A percentile compares a stretch with the other conserved stretches of the same genome.
Evolutionary conservation across 2,329 filamentous ascomycete species (phyloP).

Genomic region (Exophiala calicioides): DNA sequence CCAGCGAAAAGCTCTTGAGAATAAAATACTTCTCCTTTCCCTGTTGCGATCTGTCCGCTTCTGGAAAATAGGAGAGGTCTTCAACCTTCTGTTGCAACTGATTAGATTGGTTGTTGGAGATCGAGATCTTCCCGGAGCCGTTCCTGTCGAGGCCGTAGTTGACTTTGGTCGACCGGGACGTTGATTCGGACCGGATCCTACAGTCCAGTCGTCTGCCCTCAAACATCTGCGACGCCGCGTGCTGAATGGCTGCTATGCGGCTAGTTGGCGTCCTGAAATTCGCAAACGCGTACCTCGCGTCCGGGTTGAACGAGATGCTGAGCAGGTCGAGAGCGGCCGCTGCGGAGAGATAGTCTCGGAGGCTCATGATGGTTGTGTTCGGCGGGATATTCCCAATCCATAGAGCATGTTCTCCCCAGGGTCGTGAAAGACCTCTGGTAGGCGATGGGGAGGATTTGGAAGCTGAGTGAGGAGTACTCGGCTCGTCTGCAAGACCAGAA

Average conservation of each 20-base stretch:
- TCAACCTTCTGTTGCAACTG: constrained; percentile 13
- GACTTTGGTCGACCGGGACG: constrained; percentile 23
- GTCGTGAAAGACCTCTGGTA: not conserved
- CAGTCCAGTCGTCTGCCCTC: constrained; percentile 23
- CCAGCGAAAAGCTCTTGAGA: constrained; percentile 21
- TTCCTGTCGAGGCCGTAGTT: constrained; percentile 17
- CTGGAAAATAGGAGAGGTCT: constrained; percentile 19
- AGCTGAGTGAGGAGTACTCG: too few relatives aligned
- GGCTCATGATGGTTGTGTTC: constrained; percentile 19
- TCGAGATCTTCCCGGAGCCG: constrained; percentile 6
- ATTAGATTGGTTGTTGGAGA: constrained; percentile 4
- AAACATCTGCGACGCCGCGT: constrained; percentile 17
- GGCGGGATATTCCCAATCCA: constrained; percentile 27
- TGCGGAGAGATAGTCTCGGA: constrained; percentile 21
- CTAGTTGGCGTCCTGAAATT: constrained; percentile 19
- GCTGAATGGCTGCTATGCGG: constrained; percentile 16
- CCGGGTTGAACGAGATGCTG: constrained; percentile 24
- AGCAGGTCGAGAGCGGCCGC: constrained; percentile 11
- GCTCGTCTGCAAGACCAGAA: too few relatives aligned
- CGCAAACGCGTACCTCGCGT: constrained; percentile 24
- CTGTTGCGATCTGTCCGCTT: constrained; percentile 13
- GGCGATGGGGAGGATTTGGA: not conserved
- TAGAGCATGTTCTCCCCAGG: constrained; percentile 18
- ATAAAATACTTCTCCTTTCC: constrained; percentile 24
- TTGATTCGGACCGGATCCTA: constrained; percentile 17